Evolutionary conservation across 441 rosid genomes (phyloP).

Genomic region (Sinapis alba): DNA sequence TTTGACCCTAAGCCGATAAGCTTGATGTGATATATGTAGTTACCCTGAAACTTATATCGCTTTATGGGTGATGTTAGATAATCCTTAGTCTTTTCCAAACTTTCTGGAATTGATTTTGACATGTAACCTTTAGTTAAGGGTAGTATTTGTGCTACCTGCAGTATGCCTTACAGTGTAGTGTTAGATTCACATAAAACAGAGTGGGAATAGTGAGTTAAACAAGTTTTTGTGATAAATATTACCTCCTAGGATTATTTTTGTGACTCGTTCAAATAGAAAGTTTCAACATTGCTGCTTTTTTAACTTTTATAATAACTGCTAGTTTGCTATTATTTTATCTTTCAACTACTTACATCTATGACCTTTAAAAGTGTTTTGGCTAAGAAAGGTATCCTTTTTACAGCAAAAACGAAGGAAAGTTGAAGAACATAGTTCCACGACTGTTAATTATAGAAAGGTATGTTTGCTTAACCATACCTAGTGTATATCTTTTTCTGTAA

Average conservation of each 20-base stretch:
- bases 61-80: not conserved
- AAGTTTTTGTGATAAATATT: not conserved
- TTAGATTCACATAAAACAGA: conserved; percentile 1
- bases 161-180: conserved; percentile 4
- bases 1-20: conserved; percentile 21
- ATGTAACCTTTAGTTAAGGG: conserved; percentile 5
- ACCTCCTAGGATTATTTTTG: not conserved
- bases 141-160: not conserved
- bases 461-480: conserved; percentile 10
- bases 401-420: conserved; percentile 96
- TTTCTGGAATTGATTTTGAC: conserved; percentile 23
- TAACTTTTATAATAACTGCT: not conserved
- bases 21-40: conserved; percentile 34
- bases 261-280: not conserved
- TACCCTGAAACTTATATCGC: conserved; percentile 6
- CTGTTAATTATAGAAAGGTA: conserved; percentile 71
- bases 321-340: conserved; percentile 1
- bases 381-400: conserved; percentile 13
- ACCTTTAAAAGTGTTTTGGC: not conserved
- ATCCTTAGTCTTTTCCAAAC: not conserved
- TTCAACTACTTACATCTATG: not conserved
- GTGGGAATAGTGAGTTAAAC: not conserved
- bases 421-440: conserved; percentile 66
- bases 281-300: not conserved
- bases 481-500: conserved; percentile 3